phyloP scores from a whole-genome alignment of 345 rosid genomes.

The Eucalyptus tenuipes region DNA sequence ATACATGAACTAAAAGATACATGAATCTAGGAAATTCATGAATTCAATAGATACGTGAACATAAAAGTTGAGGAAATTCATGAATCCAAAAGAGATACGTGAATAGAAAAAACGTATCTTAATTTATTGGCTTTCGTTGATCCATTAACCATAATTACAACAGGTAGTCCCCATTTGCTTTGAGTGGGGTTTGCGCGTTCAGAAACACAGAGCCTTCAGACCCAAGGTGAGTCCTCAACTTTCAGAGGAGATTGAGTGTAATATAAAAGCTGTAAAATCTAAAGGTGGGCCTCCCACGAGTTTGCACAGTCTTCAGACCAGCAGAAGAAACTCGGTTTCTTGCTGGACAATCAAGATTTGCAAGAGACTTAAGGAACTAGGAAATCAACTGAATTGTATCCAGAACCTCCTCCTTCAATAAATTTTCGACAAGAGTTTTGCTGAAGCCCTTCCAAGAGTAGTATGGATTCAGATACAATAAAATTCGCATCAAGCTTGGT shows the following conservation, averaged over 20 bases:
- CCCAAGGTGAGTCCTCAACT: no score
- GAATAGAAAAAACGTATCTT: no score
- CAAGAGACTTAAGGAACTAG: neutral
- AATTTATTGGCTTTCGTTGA: no score
- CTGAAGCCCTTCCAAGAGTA: neutral
- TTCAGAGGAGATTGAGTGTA: neutral
- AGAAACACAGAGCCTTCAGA: no score
- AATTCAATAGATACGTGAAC: no score
- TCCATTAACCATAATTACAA: no score
- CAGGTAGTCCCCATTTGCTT: no score
- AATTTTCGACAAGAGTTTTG: neutral
- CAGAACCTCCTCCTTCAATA: neutral
- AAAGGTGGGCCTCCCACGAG: neutral
- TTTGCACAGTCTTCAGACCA: neutral
- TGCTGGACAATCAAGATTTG: neutral
- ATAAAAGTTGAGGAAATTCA: no score
- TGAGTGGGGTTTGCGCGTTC: no score
- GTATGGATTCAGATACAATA: neutral
- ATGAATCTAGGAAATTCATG: no score
- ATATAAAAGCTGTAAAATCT: neutral
- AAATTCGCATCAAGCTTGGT: neutral
- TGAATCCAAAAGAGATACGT: no score
- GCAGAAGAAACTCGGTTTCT: neutral
- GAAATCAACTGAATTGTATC: neutral
- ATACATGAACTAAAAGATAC: no score